A percentile compares a stretch with the other conserved stretches of the same genome.
Conservation (phyloP, 192 early-diverging fungal genomes). For the Coemansia sp. region DNA sequence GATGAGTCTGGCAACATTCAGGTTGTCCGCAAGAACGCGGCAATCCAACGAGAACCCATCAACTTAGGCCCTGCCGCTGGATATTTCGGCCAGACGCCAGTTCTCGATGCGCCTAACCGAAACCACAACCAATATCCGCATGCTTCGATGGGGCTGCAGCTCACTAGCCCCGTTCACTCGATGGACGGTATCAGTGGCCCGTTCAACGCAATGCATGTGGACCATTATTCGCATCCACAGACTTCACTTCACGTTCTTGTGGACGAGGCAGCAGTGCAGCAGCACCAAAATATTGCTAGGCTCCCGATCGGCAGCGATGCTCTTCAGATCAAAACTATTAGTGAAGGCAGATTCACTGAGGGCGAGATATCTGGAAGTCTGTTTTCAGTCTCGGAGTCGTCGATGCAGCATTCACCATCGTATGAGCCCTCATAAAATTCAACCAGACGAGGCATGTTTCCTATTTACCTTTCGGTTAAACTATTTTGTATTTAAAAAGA, state of each 20-base stretch:
- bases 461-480: no score
- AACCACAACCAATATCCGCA: not conserved
- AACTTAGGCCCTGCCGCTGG: conserved; percentile 13
- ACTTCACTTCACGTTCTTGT: not conserved
- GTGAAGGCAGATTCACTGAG: not conserved
- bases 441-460: no score
- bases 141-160: not conserved
- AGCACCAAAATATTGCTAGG: not conserved
- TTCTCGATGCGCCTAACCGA: not conserved
- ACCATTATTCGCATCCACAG: not conserved
- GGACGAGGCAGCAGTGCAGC: not conserved
- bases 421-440: not conserved
- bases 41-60: conserved; percentile 45
- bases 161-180: not conserved
- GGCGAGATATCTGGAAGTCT: not conserved
- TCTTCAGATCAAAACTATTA: not conserved
- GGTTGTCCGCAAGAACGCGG: conserved; percentile 53
- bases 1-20: conserved; percentile 44
- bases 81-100: not conserved
- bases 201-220: conserved; percentile 4
- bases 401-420: not conserved
- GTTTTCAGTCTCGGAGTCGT: not conserved
- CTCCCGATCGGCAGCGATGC: not conserved
- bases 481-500: not conserved
- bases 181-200: not conserved